These are phyloP conservation scores for Hanseniaspora hatyaiensis DNA, from an alignment of 805 yeast species.

Conservation along the genomic window DNA sequence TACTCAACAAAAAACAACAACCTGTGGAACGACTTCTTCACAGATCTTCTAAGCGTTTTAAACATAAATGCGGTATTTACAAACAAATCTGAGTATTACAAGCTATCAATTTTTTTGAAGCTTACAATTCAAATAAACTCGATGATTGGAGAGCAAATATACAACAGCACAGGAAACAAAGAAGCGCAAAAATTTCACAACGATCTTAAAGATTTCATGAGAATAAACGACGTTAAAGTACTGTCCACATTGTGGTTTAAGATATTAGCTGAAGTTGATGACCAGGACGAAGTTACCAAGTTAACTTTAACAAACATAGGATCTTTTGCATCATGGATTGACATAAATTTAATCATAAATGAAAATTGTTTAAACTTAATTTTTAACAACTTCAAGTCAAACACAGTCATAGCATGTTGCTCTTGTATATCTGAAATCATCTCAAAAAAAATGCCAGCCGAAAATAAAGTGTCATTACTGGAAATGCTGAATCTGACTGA, in stretches of 20 bases:
- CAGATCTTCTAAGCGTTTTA: constrained; percentile 24
- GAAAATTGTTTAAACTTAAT: constrained; percentile 46
- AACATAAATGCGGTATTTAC: constrained; percentile 19
- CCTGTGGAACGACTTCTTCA: constrained; percentile 27
- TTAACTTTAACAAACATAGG: constrained; percentile 54
- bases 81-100: constrained; percentile 25
- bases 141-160: constrained; percentile 87
- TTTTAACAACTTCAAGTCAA: constrained; percentile 44
- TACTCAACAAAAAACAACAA: constrained; percentile 27
- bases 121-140: constrained; percentile 66
- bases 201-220: constrained; percentile 65
- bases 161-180: constrained; percentile 45
- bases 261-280: constrained; percentile 35
- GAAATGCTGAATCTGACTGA: constrained; percentile 55
- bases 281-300: constrained; percentile 24
- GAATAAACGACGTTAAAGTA: constrained; percentile 60
- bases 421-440: constrained; percentile 44
- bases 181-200: constrained; percentile 54
- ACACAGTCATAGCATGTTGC: constrained; percentile 48
- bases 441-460: constrained; percentile 66
- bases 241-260: constrained; percentile 59
- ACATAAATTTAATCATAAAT: constrained; percentile 59
- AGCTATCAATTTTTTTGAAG: constrained; percentile 62
- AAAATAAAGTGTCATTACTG: constrained; percentile 51
- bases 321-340: constrained; percentile 86